Percentiles rank a stretch among this genome's conserved stretches.
These are phyloP conservation scores for Phoenix dactylifera DNA, from an alignment of 176 grass and related monocot species.

Conservation along the genomic window DNA sequence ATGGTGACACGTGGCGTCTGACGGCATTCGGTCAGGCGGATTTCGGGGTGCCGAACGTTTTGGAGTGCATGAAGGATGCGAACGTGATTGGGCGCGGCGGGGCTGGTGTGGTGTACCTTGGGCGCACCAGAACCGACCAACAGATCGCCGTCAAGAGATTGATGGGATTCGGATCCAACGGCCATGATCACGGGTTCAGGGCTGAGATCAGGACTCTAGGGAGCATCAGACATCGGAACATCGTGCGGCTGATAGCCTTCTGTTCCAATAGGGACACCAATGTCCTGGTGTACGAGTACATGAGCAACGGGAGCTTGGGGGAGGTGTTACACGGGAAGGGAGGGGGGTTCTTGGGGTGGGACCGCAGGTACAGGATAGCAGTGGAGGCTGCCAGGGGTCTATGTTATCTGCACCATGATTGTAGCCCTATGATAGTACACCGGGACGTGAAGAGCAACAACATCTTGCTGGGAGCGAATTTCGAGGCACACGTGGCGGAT, in stretches of 20 bases:
- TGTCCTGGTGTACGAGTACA: conserved; percentile 95
- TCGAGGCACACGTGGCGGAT: conserved; percentile 92
- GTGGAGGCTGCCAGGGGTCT: conserved; percentile 78
- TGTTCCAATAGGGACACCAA: conserved; percentile 39
- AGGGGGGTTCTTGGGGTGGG: conserved; percentile 58
- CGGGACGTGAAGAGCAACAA: conserved; percentile 99
- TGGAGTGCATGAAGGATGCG: conserved; percentile 90
- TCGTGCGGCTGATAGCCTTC: conserved; percentile 80
- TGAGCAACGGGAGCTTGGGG: conserved; percentile 67
- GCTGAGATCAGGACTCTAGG: conserved; percentile 87
- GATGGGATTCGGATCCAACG: conserved; percentile 6
- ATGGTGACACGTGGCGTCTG: conserved; percentile 44
- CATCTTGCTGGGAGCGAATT: conserved; percentile 53
- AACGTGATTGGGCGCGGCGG: conserved; percentile 91
- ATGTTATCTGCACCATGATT: conserved; percentile 97
- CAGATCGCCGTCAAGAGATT: conserved; percentile 84
- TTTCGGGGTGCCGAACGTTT: conserved; percentile 70
- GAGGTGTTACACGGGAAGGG: conserved; percentile 70
- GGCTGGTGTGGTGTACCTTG: conserved; percentile 68
- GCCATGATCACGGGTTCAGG: conserved; percentile 71
- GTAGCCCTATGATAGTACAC: conserved; percentile 76
- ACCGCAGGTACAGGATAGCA: conserved; percentile 56
- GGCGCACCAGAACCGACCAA: conserved; percentile 26
- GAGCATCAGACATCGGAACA: conserved; percentile 86
- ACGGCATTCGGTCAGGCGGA: conserved; percentile 82